phyloP scores from a whole-genome alignment of 768 basidiomycete species.

The Gymnopilus junonius region DNA sequence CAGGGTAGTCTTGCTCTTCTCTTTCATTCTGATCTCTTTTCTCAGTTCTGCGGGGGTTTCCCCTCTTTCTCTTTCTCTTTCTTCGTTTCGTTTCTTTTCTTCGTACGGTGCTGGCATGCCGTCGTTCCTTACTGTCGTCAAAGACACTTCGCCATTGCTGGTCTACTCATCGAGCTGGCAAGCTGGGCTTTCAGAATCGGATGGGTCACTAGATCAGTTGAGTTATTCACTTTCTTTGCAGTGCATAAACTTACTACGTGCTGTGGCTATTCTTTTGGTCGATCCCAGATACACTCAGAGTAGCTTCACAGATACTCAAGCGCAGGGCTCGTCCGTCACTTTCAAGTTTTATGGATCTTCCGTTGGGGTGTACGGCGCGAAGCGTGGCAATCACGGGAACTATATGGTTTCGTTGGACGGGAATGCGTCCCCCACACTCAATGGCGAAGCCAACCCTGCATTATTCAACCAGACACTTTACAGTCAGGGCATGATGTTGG shows the following conservation, averaged over 20 bases:
- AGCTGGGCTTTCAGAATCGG: background rate
- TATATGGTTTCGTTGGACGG: conserved; percentile 28
- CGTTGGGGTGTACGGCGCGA: conserved; percentile 43
- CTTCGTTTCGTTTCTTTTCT: no score
- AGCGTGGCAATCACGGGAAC: conserved; percentile 41
- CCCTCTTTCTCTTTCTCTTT: no score
- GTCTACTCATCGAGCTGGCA: conserved; percentile 2
- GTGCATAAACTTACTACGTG: no score
- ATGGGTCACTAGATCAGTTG: background rate
- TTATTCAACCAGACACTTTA: conserved; percentile 15
- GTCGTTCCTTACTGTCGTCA: background rate
- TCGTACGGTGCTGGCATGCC: no score
- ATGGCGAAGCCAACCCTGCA: conserved; percentile 10
- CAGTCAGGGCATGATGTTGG: background rate
- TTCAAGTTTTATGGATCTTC: conserved; percentile 44
- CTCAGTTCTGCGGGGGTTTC: no score
- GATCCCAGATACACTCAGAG: conserved; percentile 16
- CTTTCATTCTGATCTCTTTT: no score
- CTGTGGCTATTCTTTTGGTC: no score
- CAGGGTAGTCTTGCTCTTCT: no score
- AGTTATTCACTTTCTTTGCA: background rate
- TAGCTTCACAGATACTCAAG: conserved; percentile 32
- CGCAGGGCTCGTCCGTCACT: conserved; percentile 27
- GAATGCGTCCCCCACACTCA: conserved; percentile 3
- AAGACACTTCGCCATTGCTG: conserved; percentile 7